Base-by-base conservation (phyloP, 2,329 filamentous ascomycete genomes). In the Xylariomycetidae sp. region DNA sequence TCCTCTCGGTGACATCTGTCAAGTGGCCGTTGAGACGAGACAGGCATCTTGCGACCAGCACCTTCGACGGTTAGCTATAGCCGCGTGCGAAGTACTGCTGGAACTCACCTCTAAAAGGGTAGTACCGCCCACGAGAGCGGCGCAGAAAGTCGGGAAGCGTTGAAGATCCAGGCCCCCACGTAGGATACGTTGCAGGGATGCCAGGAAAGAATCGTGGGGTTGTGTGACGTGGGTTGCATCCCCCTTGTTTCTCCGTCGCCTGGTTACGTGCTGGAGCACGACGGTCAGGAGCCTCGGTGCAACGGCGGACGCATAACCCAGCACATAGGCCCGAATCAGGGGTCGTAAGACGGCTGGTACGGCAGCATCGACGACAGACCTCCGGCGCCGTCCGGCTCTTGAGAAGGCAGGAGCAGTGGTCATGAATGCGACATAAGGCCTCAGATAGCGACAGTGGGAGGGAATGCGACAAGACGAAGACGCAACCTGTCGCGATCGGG, bases 81-180 rank as follows among this genome's bases (percentile, higher is more conserved):
- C 19, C 22, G 12, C n/a, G 22, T n/a, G 16, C 9, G n/a, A 29
- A 28, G 17, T 5, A 23, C 14, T 23, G 14, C 28, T 18, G 25
- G 4, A 24, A 44, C 64, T 47, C 59, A 72, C 75, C 64, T 78
- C 67, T n/a, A 80, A 51, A n/a, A 80, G 52, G 16, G 74, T 76
- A 42, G 69, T 72, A 24, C 76, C 75, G 20, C 76, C 77, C 24
- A 75, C 69, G 8, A 81, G 57, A 6, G 67, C 61, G 6, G 75
- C 76, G 51, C 76, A 81, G 50, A 81, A 81, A 4, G 74, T 64
- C 26, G 77, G 74, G 47, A 81, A 81, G 7, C 75, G 65, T 39
- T 70, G 68, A 35, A 61, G 58, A 27, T 74, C 71, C 12, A 79
- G 56, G 3, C 72, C 74, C 6, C 64, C 64, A 25, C 57, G 58